These are phyloP conservation scores for Botrytis hyacinthi DNA, from an alignment of 2,329 filamentous ascomycete genomes.

Conservation along the genomic window DNA sequence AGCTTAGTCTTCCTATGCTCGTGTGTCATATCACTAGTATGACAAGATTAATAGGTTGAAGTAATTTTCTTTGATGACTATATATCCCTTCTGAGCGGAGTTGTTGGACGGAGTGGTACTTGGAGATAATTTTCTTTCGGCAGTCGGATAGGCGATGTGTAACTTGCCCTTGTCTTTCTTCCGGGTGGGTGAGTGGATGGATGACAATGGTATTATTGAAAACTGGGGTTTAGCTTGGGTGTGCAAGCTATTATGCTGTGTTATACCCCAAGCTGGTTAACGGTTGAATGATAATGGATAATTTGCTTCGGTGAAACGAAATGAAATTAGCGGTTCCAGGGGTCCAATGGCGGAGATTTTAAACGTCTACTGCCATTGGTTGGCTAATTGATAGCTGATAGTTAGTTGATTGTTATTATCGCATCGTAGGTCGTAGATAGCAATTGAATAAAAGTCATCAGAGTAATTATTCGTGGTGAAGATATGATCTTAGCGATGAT, in stretches of 20 bases:
- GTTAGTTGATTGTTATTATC: not conserved
- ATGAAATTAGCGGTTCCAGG: not conserved
- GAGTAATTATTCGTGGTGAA: not conserved
- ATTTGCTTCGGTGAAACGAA: not conserved
- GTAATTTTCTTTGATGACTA: not conserved
- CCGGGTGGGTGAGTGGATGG: not conserved
- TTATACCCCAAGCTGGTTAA: not conserved
- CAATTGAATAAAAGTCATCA: not conserved
- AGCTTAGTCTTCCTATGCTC: not conserved
- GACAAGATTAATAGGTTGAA: not conserved
- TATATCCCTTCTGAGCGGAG: not conserved
- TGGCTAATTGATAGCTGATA: not conserved
- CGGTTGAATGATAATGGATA: not conserved
- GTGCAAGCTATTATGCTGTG: not conserved
- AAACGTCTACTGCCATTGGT: not conserved
- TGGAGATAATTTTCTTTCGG: not conserved
- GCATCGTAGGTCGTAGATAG: not conserved
- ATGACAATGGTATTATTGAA: not conserved
- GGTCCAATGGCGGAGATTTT: not conserved
- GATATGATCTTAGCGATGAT: not conserved
- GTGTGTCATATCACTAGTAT: not conserved
- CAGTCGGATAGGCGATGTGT: not conserved
- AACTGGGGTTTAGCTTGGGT: not conserved
- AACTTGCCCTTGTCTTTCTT: not conserved
- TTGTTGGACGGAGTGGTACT: not conserved